A percentile compares a stretch with the other conserved stretches of the same genome.
Evolutionary conservation across 179 eudicot species (phyloP).

Genomic region (Spergularia azorica): DNA sequence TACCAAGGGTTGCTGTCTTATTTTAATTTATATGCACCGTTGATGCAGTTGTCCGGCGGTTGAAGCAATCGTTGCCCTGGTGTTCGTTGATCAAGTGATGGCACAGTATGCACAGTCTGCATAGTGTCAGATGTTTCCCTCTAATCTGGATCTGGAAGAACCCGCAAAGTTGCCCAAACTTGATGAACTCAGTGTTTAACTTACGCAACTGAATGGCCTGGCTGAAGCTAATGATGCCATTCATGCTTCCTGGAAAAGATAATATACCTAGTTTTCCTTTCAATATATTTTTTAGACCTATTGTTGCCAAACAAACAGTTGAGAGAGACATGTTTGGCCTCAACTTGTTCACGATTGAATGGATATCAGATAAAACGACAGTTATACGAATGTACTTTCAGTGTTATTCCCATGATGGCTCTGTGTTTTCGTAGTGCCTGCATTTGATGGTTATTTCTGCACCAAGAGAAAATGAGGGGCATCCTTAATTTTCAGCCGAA

Average conservation of each 20-base stretch:
- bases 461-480: too few relatives aligned
- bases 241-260: background rate
- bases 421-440: too few relatives aligned
- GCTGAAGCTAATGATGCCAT: background rate
- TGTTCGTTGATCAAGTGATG: slow-evolving; percentile 88
- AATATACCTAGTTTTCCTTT: background rate
- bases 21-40: background rate
- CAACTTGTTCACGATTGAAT: too few relatives aligned
- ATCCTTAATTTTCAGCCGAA: too few relatives aligned
- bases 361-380: too few relatives aligned
- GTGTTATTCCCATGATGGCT: too few relatives aligned
- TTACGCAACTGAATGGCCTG: background rate
- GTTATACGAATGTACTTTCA: too few relatives aligned
- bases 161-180: slow-evolving; percentile 39
- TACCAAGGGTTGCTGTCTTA: background rate
- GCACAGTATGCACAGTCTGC: slow-evolving; percentile 50
- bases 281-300: background rate
- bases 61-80: slow-evolving; percentile 92
- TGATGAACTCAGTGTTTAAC: too few relatives aligned
- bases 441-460: too few relatives aligned
- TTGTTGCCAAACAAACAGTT: too few relatives aligned
- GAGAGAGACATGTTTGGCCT: too few relatives aligned
- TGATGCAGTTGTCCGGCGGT: slow-evolving; percentile 97
- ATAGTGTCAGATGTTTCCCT: slow-evolving; percentile 61
- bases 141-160: slow-evolving; percentile 62